A percentile compares a stretch with the other conserved stretches of the same genome.
These are phyloP conservation scores for Aristolochia californica DNA, from an alignment of 164 flowering plant species.

Conservation along the genomic window DNA sequence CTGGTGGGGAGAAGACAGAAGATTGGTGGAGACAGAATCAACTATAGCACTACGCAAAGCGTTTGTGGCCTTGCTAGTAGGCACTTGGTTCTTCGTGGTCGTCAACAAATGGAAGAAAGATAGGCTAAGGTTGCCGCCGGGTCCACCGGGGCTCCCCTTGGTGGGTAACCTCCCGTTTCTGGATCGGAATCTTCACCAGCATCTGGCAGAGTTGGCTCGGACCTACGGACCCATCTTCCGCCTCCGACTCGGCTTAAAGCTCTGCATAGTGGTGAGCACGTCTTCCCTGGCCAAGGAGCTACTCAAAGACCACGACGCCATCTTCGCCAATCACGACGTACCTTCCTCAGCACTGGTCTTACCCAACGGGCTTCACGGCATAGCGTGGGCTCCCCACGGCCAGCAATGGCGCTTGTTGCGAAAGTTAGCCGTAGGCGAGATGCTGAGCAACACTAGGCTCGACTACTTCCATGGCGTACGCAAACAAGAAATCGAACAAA, in stretches of 20 bases:
- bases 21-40: not conserved
- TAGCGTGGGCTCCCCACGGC: slow-evolving; percentile 15
- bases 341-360: slow-evolving; percentile 2
- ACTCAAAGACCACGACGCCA: slow-evolving; percentile 15
- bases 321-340: slow-evolving; percentile 21
- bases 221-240: slow-evolving; percentile 21
- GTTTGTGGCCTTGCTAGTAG: not conserved
- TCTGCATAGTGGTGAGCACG: slow-evolving; percentile 17
- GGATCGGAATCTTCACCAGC: slow-evolving; percentile 22
- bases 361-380: slow-evolving; percentile 19
- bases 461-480: not conserved
- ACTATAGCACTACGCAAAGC: not conserved
- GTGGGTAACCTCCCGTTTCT: slow-evolving; percentile 37
- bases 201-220: slow-evolving; percentile 11
- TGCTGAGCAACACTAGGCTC: slow-evolving; percentile 3
- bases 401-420: slow-evolving; percentile 24
- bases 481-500: too few species aligned
- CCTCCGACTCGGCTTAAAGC: slow-evolving; percentile 17
- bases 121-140: slow-evolving; percentile 24
- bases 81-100: not conserved
- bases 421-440: slow-evolving; percentile 5
- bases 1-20: not conserved
- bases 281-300: slow-evolving; percentile 16
- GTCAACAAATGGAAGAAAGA: not conserved
- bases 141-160: slow-evolving; percentile 39